These are phyloP conservation scores for Suhomyces bokatorum DNA, from an alignment of 1,139 yeast species.

Conservation along the genomic window DNA sequence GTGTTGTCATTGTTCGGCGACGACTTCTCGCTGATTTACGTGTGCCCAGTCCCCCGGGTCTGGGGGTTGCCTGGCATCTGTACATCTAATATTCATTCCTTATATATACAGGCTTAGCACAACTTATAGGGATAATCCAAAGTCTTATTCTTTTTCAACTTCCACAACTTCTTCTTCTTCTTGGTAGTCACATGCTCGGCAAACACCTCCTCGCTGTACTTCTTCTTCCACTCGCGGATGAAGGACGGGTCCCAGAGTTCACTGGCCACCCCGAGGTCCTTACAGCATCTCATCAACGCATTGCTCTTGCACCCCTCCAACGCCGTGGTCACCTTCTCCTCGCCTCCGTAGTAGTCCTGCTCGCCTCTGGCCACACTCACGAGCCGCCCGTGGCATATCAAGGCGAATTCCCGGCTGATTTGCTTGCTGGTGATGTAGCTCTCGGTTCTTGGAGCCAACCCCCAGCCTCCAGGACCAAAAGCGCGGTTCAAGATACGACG, in stretches of 20 bases:
- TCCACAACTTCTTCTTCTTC: constrained; percentile 89
- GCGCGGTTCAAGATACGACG: constrained; percentile 84
- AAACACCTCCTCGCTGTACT: constrained; percentile 77
- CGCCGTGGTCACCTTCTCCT: constrained; percentile 89
- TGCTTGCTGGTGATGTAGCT: constrained; percentile 66
- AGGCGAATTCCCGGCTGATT: constrained; percentile 83
- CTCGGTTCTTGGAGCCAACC: constrained; percentile 89
- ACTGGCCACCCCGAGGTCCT: constrained; percentile 93
- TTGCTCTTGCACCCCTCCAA: constrained; percentile 96
- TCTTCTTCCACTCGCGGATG: constrained; percentile 74
- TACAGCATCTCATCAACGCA: constrained; percentile 97
- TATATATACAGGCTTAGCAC: constrained; percentile 11
- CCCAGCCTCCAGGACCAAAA: constrained; percentile 99
- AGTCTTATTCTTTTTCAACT: constrained; percentile 69
- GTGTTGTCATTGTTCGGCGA: constrained; percentile 2
- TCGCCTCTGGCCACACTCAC: constrained; percentile 95
- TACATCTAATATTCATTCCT: constrained; percentile 11
- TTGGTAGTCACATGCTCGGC: constrained; percentile 82
- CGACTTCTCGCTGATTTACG: neutral
- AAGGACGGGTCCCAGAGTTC: constrained; percentile 97
- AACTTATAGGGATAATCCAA: constrained; percentile 79
- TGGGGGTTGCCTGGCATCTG: constrained; percentile 6
- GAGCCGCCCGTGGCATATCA: constrained; percentile 82
- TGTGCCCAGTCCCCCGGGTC: neutral
- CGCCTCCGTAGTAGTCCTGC: constrained; percentile 82